Evolutionary conservation across 495 filamentous ascomycete genomes (phyloP), one percentile per base, ranked within the genome.

Genomic region (Neurospora pannonica): DNA sequence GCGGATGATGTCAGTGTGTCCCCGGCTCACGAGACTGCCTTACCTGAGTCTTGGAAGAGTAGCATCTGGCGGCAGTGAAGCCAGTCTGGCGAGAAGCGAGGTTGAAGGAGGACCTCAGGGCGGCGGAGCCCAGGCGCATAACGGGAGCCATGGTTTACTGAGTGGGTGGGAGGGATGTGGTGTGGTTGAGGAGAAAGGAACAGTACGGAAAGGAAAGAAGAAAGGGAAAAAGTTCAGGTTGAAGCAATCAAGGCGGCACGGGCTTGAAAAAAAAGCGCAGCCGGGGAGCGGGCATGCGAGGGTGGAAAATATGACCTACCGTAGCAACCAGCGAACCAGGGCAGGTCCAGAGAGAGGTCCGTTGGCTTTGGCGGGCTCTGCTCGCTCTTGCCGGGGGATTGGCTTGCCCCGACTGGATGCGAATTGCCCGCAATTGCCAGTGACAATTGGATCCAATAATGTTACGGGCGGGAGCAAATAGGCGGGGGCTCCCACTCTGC

Each of bases 11-110:
- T 74, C 72, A 77, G 74, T 37, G 28, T 71, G 74, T 75, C 72
- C 75, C 72, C 67, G 76, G 77, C 72, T 40, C 39, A n/a, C 28
- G 73, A 70, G 31, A 70, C 75, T 71, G 75, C 74, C 85, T 73
- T 86, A 95, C 95, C 90, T 95, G 92, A 74, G 91, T 86, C 88
- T 98, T 97, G 77, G 94, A 89, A 71, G 94, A 97, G 85, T 97
- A 97, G 89, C 89, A 90, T 84, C 95, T 90, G 81, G 91, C 83
- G 80, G 94, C 92, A 86, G 91, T 94, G 87, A 93, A 91, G 83
- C 90, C 89, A 77, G 88, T 89, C 89, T 89, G 79, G 84, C 83
- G 87, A 87, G 78, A 80, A 88, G 81, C 83, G 86, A 84, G 71
- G 90, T 86, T 84, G 77, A 92, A 78, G 60, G 91, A 89, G 81